A percentile compares a stretch with the other conserved stretches of the same genome.
Evolutionary conservation across 805 yeast genomes (phyloP).

Genomic region (Saccharomycopsis microspora): DNA sequence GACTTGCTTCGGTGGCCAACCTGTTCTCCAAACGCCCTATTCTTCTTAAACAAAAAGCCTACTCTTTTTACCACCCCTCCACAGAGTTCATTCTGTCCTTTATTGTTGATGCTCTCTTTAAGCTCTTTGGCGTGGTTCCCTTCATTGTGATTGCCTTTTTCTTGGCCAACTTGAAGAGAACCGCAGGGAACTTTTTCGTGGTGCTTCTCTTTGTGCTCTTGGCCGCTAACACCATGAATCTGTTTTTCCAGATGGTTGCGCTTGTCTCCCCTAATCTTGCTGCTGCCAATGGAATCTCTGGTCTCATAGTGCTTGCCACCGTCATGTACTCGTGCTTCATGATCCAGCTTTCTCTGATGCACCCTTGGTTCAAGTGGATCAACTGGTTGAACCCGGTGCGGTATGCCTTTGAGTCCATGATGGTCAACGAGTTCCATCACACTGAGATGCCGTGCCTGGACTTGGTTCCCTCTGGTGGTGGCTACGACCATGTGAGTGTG

Average conservation of each 20-base stretch:
- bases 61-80: slow-evolving; percentile 62
- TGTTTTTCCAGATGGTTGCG: slow-evolving; percentile 44
- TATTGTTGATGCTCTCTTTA: slow-evolving; percentile 53
- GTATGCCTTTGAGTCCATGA: slow-evolving; percentile 50
- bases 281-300: slow-evolving; percentile 52
- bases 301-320: slow-evolving; percentile 38
- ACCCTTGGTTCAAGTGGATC: slow-evolving; percentile 65
- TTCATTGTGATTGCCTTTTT: slow-evolving; percentile 46
- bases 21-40: slow-evolving; percentile 45
- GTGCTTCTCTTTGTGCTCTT: slow-evolving; percentile 34
- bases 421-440: slow-evolving; percentile 55
- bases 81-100: slow-evolving; percentile 60
- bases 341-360: slow-evolving; percentile 49
- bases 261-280: slow-evolving; percentile 36
- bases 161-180: slow-evolving; percentile 37
- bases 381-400: slow-evolving; percentile 45
- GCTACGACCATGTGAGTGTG: slow-evolving; percentile 30
- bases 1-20: slow-evolving; percentile 30
- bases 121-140: slow-evolving; percentile 31
- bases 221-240: slow-evolving; percentile 35
- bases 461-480: slow-evolving; percentile 51
- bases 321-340: slow-evolving; percentile 56
- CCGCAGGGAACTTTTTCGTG: slow-evolving; percentile 44
- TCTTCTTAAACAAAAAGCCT: slow-evolving; percentile 58
- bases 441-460: slow-evolving; percentile 42